phyloP scores from a whole-genome alignment of 176 grass and related monocot species.

The Melocanna baccifera region DNA sequence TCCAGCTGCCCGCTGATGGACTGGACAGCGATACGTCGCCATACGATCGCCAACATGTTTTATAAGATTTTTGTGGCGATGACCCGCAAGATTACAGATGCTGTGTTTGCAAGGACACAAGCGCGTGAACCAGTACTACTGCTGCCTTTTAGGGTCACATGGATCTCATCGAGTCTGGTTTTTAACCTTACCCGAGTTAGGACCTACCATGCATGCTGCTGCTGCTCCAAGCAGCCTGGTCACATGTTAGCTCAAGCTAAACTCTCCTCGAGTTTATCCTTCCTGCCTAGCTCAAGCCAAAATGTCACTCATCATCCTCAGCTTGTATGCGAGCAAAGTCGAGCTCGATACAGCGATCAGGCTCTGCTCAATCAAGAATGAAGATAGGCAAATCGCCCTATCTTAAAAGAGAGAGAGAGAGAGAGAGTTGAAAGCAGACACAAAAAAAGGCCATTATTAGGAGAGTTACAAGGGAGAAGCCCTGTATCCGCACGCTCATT shows the following conservation, averaged over 20 bases:
- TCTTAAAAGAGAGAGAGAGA: too few species aligned
- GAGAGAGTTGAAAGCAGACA: not conserved
- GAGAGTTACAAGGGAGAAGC: not conserved
- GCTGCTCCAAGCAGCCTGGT: not conserved
- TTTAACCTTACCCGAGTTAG: not conserved
- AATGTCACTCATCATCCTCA: not conserved
- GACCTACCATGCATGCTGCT: slow-evolving; percentile 23
- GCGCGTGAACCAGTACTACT: too few species aligned
- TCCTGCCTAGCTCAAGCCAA: not conserved
- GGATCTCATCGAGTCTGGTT: not conserved
- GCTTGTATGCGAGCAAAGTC: not conserved
- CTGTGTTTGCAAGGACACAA: too few species aligned
- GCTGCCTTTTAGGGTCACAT: too few species aligned
- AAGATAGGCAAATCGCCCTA: not conserved
- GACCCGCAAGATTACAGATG: not conserved
- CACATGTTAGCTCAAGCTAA: slow-evolving; percentile 26
- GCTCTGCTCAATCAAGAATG: not conserved
- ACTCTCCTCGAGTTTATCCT: not conserved
- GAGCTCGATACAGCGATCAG: not conserved
- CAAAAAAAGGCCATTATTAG: not conserved
- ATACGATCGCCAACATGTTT: not conserved
- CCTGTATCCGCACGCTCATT: not conserved
- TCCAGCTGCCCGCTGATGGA: not conserved
- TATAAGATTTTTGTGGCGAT: slow-evolving; percentile 14
- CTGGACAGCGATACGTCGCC: not conserved